These are phyloP conservation scores for Asparagopsis taxiformis DNA, from an alignment of 31 red algal species.

Conservation along the genomic window DNA sequence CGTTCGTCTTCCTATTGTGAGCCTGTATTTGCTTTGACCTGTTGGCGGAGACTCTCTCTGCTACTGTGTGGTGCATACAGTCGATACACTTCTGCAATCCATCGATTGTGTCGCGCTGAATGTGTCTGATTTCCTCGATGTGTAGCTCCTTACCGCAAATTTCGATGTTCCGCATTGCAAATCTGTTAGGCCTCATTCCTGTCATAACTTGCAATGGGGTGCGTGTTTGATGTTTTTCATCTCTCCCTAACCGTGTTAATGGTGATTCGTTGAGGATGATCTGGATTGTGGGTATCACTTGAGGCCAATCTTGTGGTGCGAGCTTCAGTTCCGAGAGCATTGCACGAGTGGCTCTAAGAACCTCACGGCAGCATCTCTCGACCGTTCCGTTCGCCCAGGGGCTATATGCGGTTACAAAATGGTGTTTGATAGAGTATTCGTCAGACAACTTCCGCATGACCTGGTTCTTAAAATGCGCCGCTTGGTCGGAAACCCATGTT, in stretches of 20 bases:
- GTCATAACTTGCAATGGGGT: too few relatives aligned
- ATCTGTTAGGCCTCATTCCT: too few relatives aligned
- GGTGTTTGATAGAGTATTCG: background rate
- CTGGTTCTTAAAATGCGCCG: background rate
- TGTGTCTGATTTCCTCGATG: background rate
- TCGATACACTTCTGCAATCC: background rate
- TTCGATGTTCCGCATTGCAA: too few relatives aligned
- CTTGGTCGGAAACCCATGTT: background rate
- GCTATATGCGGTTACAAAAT: background rate
- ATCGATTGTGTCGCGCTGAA: background rate
- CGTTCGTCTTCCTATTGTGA: background rate
- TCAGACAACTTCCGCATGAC: background rate
- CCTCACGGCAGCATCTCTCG: background rate
- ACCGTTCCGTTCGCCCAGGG: background rate
- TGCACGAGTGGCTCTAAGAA: background rate
- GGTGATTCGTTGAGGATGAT: background rate
- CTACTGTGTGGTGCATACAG: background rate
- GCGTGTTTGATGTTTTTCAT: too few relatives aligned
- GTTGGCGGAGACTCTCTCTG: background rate
- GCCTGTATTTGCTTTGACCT: background rate
- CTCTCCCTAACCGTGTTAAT: background rate
- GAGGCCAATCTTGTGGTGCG: background rate
- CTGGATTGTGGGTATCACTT: background rate
- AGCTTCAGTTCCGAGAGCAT: background rate
- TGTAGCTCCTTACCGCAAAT: too few relatives aligned